Evolutionary conservation across 23 red algal genomes (phyloP), one percentile per base, ranked within the genome.

Genomic region (Agarophyton chilense): DNA sequence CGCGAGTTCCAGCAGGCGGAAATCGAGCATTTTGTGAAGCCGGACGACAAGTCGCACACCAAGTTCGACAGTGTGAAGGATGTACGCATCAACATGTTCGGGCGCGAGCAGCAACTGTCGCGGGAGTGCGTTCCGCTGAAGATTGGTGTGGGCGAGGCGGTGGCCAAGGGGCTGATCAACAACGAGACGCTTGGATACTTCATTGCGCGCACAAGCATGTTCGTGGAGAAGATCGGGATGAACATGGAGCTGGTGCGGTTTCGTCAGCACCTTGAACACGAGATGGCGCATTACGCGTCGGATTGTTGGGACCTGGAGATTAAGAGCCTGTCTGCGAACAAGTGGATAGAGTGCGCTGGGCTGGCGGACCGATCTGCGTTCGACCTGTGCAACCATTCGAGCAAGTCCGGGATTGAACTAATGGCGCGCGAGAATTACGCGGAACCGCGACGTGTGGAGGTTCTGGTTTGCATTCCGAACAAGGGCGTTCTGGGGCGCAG

Each of bases 301-400:
- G 97, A 99, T 60, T 99, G 97, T 78, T 99, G 97, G 97, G 97
- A 99, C 63, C 79, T 99, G 39, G 97, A 99, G 83, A 92, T 99
- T n/a, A 91, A 96, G 42, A 74, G 68, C 24, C 18, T 74, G 68
- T 92, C 83, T 34, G 84, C 82, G 5, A 94, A 99, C 64, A 83
- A 89, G 43, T 99, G 97, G 97, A 79, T 96, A 24, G 97, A 99
- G 83, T 99, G 97, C 86, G 97, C 93, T 10, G 97, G 97, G 18
- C 60, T 99, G 17, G 97, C 97, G 10, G 97, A 99, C 76, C 97
- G 97, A 17, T 82, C 93, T 6, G 92, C 89, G 34, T 99, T 72
- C 78, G 97, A 99, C 77, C 79, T 99, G 63, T 19, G 61, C 41
- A 92, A 82, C 54, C 97, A 99, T 67, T 90, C 84, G 28, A 77